phyloP scores from a whole-genome alignment of 176 grass and related monocot species.

The Areca catechu region DNA sequence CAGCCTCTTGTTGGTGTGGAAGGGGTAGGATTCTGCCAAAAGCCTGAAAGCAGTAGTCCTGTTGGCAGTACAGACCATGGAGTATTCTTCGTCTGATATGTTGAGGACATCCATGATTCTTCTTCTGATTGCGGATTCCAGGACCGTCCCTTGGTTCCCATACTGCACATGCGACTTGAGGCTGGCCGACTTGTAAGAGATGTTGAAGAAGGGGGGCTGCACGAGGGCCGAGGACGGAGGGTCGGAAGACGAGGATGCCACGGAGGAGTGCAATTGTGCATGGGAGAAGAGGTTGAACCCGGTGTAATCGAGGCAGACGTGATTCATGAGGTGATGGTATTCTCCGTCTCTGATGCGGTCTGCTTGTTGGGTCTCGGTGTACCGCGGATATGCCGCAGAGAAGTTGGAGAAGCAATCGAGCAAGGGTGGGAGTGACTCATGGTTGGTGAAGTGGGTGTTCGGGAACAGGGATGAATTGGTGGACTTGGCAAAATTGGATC shows the following conservation, averaged over 20 bases:
- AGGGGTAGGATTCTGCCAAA: conserved; percentile 76
- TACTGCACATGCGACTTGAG: conserved; percentile 52
- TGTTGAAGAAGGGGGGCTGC: conserved; percentile 78
- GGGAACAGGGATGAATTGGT: conserved; percentile 47
- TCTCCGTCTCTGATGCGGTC: conserved; percentile 43
- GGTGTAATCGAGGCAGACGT: conserved; percentile 82
- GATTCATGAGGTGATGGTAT: conserved; percentile 56
- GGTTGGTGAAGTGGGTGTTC: conserved; percentile 57
- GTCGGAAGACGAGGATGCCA: conserved; percentile 31
- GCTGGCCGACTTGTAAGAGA: conserved; percentile 66
- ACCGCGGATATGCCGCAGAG: conserved; percentile 56
- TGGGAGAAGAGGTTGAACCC: conserved; percentile 92
- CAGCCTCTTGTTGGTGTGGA: conserved; percentile 38
- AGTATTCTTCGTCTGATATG: conserved; percentile 61
- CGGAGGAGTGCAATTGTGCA: conserved; percentile 55
- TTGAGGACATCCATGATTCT: conserved; percentile 74
- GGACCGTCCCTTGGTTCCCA: conserved; percentile 1
- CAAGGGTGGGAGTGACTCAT: conserved; percentile 60
- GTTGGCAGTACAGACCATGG: conserved; percentile 89
- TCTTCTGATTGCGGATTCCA: conserved; percentile 36
- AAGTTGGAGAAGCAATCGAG: conserved; percentile 49
- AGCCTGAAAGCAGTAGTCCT: conserved; percentile 76
- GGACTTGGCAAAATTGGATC: conserved; percentile 50
- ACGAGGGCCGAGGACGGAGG: neutral
- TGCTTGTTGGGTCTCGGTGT: conserved; percentile 32